A percentile compares a stretch with the other conserved stretches of the same genome.
Conservation (phyloP, 257 asterid species). For the Orobanche coerulescens region DNA sequence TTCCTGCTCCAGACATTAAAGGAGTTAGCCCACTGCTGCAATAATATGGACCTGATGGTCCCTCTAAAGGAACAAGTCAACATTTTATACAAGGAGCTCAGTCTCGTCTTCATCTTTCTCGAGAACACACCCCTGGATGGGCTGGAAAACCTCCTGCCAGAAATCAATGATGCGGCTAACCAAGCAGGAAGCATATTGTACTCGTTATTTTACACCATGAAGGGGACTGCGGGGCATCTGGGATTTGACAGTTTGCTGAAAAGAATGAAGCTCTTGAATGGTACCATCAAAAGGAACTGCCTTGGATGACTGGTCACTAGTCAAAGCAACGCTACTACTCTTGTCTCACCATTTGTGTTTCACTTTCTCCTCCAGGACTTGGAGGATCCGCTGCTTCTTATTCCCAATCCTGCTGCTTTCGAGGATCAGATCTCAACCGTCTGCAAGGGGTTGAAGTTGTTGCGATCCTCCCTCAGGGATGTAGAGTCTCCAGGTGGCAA, state of each 20-base stretch:
- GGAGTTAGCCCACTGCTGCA: neutral
- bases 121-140: neutral
- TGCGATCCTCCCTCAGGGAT: neutral
- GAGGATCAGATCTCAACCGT: neutral
- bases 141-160: neutral
- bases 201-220: neutral
- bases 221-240: neutral
- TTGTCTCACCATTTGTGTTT: neutral
- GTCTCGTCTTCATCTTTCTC: neutral
- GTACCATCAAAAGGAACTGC: neutral
- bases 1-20: neutral
- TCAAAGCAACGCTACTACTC: too few relatives aligned
- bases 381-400: neutral
- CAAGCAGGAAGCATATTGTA: neutral
- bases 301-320: too few relatives aligned
- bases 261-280: neutral
- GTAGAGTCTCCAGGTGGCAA: neutral
- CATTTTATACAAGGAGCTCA: neutral
- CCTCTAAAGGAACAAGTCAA: neutral
- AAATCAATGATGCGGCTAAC: neutral
- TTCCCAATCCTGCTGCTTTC: neutral
- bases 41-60: neutral
- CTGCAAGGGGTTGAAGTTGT: neutral
- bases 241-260: neutral
- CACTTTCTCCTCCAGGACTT: neutral